phyloP scores from a whole-genome alignment of 2,329 filamentous ascomycete genomes.

The Exophiala xenobiotica region DNA sequence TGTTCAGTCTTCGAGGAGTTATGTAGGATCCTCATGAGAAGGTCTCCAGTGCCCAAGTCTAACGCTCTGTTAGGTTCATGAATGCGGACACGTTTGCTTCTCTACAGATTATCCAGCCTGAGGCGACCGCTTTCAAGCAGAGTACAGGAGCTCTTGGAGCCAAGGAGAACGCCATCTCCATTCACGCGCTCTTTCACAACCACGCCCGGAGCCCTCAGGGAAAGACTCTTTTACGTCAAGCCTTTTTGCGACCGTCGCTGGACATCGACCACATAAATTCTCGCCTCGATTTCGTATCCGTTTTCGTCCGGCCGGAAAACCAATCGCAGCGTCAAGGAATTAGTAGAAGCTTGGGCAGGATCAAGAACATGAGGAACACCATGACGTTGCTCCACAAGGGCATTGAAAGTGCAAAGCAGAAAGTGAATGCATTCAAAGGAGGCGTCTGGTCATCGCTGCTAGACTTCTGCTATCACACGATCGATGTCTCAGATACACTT shows the following conservation, averaged over 20 bases:
- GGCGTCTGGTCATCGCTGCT: conserved; percentile 73
- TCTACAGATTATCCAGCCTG: conserved; percentile 79
- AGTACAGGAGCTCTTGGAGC: conserved; percentile 63
- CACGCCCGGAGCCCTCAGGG: conserved; percentile 78
- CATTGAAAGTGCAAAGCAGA: conserved; percentile 56
- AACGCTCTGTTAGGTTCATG: conserved; percentile 65
- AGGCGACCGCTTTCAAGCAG: conserved; percentile 76
- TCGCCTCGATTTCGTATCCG: conserved; percentile 67
- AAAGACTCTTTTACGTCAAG: conserved; percentile 68
- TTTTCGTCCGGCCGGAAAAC: conserved; percentile 70
- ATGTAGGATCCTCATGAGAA: conserved; percentile 51
- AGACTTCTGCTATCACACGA: conserved; percentile 68
- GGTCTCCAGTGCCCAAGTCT: conserved; percentile 6
- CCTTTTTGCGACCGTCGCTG: conserved; percentile 76
- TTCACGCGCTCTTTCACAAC: conserved; percentile 78
- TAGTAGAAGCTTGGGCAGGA: conserved; percentile 61
- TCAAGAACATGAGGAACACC: conserved; percentile 72
- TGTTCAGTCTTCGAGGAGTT: conserved; percentile 67
- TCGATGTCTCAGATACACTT: conserved; percentile 68
- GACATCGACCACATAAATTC: conserved; percentile 67
- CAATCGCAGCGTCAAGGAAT: conserved; percentile 55
- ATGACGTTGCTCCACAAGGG: conserved; percentile 75
- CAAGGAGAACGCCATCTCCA: conserved; percentile 73
- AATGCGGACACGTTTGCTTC: conserved; percentile 77
- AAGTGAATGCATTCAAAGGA: conserved; percentile 58